A percentile compares a stretch with the other conserved stretches of the same genome.
These are phyloP conservation scores for Myochromella boudieri DNA, from an alignment of 768 basidiomycete species.

Conservation along the genomic window DNA sequence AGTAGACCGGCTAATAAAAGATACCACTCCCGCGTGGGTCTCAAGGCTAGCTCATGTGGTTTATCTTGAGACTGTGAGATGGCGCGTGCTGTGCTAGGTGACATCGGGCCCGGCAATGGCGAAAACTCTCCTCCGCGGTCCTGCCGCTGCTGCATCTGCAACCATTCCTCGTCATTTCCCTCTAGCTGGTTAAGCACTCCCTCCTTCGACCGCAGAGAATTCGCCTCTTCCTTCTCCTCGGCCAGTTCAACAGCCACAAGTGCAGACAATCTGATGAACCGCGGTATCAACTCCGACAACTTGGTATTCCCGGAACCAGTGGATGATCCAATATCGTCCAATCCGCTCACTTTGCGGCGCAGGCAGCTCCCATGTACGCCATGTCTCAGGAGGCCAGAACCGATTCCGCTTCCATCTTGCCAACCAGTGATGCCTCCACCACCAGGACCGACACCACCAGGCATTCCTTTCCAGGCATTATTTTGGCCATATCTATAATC, in stretches of 20 bases:
- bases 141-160: constrained; percentile 10
- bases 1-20: constrained; percentile 73
- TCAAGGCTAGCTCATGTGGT: constrained; percentile 50
- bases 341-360: constrained; percentile 42
- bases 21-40: constrained; percentile 81
- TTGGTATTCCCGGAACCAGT: constrained; percentile 61
- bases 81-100: constrained; percentile 14
- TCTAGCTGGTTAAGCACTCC: constrained; percentile 22
- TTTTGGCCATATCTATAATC: constrained; percentile 14
- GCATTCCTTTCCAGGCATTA: constrained; percentile 32
- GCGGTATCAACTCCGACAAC: constrained; percentile 61
- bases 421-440: constrained; percentile 66
- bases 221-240: constrained; percentile 46
- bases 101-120: constrained; percentile 14
- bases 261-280: constrained; percentile 78
- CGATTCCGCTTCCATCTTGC: constrained; percentile 75
- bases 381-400: constrained; percentile 63
- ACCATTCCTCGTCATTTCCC: constrained; percentile 18
- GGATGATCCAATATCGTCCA: constrained; percentile 18
- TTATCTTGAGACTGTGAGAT: constrained; percentile 23
- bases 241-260: constrained; percentile 78
- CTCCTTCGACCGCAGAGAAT: constrained; percentile 26
- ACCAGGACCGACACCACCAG: constrained; percentile 31
- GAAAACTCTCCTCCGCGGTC: constrained; percentile 6
- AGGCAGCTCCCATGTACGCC: constrained; percentile 57